Conservation (phyloP, 768 basidiomycete species). For the Podaxis rugospora region DNA sequence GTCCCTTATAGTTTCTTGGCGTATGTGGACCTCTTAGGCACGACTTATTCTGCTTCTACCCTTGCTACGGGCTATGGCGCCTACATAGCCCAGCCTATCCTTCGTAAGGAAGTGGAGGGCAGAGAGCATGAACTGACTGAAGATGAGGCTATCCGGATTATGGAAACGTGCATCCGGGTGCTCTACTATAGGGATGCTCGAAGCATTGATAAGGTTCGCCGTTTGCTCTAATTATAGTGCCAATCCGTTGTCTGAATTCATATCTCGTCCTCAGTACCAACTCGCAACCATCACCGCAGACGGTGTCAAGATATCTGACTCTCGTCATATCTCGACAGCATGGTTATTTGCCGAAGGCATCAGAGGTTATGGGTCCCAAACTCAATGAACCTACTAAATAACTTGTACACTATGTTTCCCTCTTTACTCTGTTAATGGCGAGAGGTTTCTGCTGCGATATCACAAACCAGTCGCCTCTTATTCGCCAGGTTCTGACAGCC, state of each 20-base stretch:
- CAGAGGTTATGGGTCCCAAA: slow-evolving; percentile 87
- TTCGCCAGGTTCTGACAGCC: background rate
- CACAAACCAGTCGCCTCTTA: background rate
- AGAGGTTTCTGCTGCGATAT: background rate
- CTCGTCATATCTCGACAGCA: slow-evolving; percentile 66
- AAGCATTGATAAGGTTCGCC: slow-evolving; percentile 83
- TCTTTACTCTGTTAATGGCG: slow-evolving; percentile 1
- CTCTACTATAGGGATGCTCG: slow-evolving; percentile 96
- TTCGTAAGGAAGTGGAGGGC: slow-evolving; percentile 88
- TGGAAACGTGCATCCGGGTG: slow-evolving; percentile 87
- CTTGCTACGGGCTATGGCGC: slow-evolving; percentile 94
- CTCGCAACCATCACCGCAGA: slow-evolving; percentile 79
- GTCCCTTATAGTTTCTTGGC: slow-evolving; percentile 70
- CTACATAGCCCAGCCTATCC: slow-evolving; percentile 88
- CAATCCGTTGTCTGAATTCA: background rate
- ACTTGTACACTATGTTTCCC: slow-evolving; percentile 10
- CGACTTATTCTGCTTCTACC: slow-evolving; percentile 89
- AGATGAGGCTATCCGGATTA: slow-evolving; percentile 70
- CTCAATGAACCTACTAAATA: slow-evolving; percentile 49
- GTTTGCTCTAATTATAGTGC: background rate
- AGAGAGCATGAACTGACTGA: slow-evolving; percentile 70
- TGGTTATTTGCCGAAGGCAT: slow-evolving; percentile 95
- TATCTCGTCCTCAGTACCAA: slow-evolving; percentile 70
- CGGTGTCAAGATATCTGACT: slow-evolving; percentile 78
- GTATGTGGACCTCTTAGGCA: slow-evolving; percentile 94